These are phyloP conservation scores for Boletellus sp. DNA, from an alignment of 768 basidiomycete species.

Conservation along the genomic window DNA sequence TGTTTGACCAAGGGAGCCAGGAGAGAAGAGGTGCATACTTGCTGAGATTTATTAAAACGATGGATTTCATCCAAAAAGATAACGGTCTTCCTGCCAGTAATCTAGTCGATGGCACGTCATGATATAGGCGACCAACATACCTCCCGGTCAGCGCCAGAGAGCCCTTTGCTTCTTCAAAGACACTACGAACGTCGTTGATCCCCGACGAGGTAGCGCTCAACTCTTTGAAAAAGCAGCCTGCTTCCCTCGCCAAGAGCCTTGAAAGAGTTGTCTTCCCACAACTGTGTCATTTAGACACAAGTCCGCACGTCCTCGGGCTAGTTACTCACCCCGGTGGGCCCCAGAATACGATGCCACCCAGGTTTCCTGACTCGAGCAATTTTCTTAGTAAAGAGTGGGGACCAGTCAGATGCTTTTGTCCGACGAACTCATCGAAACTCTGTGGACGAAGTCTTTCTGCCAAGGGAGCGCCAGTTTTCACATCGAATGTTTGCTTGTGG, in stretches of 20 bases:
- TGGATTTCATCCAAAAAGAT: constrained; percentile 86
- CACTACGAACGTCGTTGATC: constrained; percentile 65
- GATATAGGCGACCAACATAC: constrained; percentile 30
- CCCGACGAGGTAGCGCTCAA: constrained; percentile 69
- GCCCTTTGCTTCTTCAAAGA: constrained; percentile 74
- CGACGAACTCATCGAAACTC: constrained; percentile 62
- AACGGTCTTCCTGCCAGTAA: constrained; percentile 53
- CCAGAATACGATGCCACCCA: constrained; percentile 68
- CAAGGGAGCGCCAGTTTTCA: constrained; percentile 46
- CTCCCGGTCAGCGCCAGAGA: constrained; percentile 61
- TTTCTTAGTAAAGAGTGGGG: constrained; percentile 54
- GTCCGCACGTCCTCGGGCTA: not conserved
- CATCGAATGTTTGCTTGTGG: constrained; percentile 18
- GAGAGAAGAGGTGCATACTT: constrained; percentile 37
- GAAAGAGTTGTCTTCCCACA: constrained; percentile 79
- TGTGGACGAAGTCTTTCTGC: constrained; percentile 73
- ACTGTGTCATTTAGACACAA: constrained; percentile 27
- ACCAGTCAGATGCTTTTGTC: constrained; percentile 63
- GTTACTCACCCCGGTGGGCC: constrained; percentile 63
- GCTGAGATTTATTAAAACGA: constrained; percentile 69
- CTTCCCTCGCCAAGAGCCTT: constrained; percentile 58
- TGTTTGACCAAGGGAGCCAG: constrained; percentile 5
- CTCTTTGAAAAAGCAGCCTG: constrained; percentile 66
- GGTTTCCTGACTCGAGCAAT: constrained; percentile 45
- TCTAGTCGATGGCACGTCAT: constrained; percentile 2